phyloP scores from a whole-genome alignment of 305 asterid genomes.

The Solanum hybrid region DNA sequence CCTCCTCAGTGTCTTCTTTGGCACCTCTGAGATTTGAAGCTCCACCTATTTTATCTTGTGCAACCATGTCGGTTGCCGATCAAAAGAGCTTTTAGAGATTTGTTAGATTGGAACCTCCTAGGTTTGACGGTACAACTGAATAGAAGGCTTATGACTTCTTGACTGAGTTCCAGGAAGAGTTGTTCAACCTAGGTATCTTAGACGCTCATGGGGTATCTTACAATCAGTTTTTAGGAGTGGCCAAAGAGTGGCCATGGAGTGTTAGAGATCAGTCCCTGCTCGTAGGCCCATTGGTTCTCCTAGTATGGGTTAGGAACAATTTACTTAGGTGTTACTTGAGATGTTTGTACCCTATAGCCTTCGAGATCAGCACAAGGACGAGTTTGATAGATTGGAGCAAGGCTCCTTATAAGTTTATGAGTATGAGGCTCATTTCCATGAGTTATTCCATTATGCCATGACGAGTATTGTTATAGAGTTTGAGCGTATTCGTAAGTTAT shows the following conservation, averaged over 20 bases:
- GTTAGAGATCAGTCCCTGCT: not conserved
- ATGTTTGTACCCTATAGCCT: too few species aligned
- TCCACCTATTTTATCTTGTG: not conserved
- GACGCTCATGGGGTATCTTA: not conserved
- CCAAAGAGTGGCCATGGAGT: not conserved
- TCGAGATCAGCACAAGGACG: too few species aligned
- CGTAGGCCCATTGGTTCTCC: too few species aligned
- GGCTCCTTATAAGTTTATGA: too few species aligned
- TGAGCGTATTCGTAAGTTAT: too few species aligned
- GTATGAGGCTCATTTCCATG: too few species aligned
- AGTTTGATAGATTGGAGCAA: too few species aligned
- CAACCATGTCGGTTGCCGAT: not conserved
- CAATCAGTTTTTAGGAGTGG: not conserved
- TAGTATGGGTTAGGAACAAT: too few species aligned
- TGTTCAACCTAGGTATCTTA: not conserved
- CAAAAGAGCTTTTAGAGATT: too few species aligned
- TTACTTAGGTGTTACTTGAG: too few species aligned
- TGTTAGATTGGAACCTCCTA: not conserved
- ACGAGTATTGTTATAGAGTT: too few species aligned
- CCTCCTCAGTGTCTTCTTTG: not conserved
- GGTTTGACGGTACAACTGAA: not conserved
- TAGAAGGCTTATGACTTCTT: not conserved
- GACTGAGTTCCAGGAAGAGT: not conserved
- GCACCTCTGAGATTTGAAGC: not conserved
- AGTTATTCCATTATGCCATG: too few species aligned